Percentiles rank a stretch among this genome's conserved stretches.
Evolutionary conservation across 768 basidiomycete genomes (phyloP).

Genomic region (Mycena kentingensis): DNA sequence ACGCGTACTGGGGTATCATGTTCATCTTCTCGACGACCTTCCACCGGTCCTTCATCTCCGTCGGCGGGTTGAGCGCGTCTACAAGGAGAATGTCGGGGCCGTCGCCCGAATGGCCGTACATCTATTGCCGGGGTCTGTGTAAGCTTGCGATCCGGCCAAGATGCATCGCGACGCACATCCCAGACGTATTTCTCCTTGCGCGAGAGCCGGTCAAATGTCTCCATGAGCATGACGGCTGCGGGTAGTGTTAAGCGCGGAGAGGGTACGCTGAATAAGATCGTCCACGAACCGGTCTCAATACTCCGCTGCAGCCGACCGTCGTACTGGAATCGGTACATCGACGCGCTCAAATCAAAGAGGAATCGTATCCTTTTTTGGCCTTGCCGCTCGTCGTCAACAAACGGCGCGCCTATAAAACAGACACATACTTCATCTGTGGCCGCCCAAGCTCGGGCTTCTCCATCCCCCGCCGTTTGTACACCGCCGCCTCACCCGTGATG

Average conservation of each 20-base stretch:
- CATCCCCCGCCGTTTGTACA: slow-evolving; percentile 72
- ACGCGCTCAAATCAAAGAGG: slow-evolving; percentile 69
- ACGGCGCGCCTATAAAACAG: no score
- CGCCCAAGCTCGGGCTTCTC: slow-evolving; percentile 68
- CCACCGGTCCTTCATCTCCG: slow-evolving; percentile 61
- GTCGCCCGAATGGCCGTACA: slow-evolving; percentile 70
- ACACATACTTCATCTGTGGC: slow-evolving; percentile 62
- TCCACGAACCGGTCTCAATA: slow-evolving; percentile 58
- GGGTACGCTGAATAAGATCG: neutral
- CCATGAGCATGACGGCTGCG: slow-evolving; percentile 75
- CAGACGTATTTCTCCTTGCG: slow-evolving; percentile 74
- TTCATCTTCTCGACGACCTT: slow-evolving; percentile 71
- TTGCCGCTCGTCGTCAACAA: no score
- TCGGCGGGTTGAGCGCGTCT: slow-evolving; percentile 48
- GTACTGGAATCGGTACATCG: slow-evolving; percentile 77
- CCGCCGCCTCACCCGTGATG: slow-evolving; percentile 66
- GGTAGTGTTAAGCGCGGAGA: neutral
- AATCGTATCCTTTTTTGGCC: slow-evolving; percentile 72
- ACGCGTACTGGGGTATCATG: slow-evolving; percentile 68
- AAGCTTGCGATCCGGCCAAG: neutral
- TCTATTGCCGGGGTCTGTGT: no score
- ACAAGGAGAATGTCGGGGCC: slow-evolving; percentile 58
- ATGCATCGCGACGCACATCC: slow-evolving; percentile 54
- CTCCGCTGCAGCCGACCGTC: slow-evolving; percentile 66
- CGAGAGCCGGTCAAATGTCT: slow-evolving; percentile 63